phyloP scores from a whole-genome alignment of 768 basidiomycete genomes.

The Hygrophorus pudorinus region DNA sequence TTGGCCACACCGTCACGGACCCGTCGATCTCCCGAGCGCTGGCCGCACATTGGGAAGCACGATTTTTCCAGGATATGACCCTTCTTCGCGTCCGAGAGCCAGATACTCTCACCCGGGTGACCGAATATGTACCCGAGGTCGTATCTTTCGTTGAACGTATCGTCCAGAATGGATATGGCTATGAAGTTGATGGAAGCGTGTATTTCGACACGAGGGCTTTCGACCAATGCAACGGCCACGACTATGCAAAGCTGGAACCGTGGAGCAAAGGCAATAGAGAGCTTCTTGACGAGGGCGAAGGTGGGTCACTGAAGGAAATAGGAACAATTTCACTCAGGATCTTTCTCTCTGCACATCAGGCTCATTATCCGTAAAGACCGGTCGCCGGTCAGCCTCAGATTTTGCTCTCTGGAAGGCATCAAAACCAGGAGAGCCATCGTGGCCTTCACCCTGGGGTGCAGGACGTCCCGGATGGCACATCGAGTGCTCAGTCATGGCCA shows the following conservation, averaged over 20 bases:
- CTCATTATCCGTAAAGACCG: constrained; percentile 33
- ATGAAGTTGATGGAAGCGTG: constrained; percentile 62
- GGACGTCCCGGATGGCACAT: constrained; percentile 99
- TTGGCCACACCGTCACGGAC: constrained; percentile 73
- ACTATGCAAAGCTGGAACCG: constrained; percentile 92
- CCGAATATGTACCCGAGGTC: constrained; percentile 95
- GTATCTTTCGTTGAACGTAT: constrained; percentile 82
- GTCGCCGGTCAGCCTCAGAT: constrained; percentile 77
- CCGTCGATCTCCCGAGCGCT: constrained; percentile 76
- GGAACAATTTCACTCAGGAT: neutral
- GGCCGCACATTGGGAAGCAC: constrained; percentile 80
- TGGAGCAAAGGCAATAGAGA: constrained; percentile 93
- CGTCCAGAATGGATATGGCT: constrained; percentile 76
- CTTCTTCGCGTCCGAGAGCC: constrained; percentile 81
- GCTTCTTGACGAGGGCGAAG: constrained; percentile 87
- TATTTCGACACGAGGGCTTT: constrained; percentile 87
- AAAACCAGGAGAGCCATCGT: constrained; percentile 92
- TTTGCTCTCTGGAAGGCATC: constrained; percentile 98
- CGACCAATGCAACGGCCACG: constrained; percentile 59
- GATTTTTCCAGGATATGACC: constrained; percentile 89
- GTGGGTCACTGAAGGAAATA: constrained; percentile 27
- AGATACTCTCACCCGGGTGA: constrained; percentile 88
- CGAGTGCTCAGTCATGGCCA: constrained; percentile 98
- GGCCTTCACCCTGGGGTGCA: constrained; percentile 92
- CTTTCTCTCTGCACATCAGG: constrained; percentile 17